Conservation (phyloP, 805 yeast species). For the Barnettozyma sucrosica region DNA sequence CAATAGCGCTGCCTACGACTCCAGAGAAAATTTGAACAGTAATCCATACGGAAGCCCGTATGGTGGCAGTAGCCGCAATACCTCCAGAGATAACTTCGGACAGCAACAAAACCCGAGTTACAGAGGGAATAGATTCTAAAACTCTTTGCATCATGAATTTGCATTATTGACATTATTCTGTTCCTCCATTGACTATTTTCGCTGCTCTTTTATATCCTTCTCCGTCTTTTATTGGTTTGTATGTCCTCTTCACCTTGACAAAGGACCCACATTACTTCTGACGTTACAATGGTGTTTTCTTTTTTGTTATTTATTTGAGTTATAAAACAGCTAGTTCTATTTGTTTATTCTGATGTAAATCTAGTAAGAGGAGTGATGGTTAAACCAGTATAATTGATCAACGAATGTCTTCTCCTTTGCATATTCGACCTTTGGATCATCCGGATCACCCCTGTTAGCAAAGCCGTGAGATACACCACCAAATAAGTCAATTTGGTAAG, state of each 20-base stretch:
- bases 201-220: background rate
- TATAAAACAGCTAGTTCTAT: constrained; percentile 9
- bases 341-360: background rate
- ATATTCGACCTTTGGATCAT: constrained; percentile 45
- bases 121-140: constrained; percentile 7
- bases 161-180: background rate
- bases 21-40: background rate
- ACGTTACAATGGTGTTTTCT: background rate
- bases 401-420: constrained; percentile 61
- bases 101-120: background rate
- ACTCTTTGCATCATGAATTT: background rate
- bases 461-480: constrained; percentile 71
- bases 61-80: background rate
- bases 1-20: background rate
- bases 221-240: background rate
- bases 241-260: background rate
- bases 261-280: background rate
- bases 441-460: constrained; percentile 70
- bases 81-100: background rate
- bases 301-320: background rate
- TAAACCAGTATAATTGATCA: constrained; percentile 31
- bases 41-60: constrained; percentile 6
- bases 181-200: background rate
- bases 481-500: constrained; percentile 57
- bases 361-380: constrained; percentile 1